A percentile compares a stretch with the other conserved stretches of the same genome.
These are phyloP conservation scores for Clarkia xantiana DNA, from an alignment of 345 rosid species.

Conservation along the genomic window DNA sequence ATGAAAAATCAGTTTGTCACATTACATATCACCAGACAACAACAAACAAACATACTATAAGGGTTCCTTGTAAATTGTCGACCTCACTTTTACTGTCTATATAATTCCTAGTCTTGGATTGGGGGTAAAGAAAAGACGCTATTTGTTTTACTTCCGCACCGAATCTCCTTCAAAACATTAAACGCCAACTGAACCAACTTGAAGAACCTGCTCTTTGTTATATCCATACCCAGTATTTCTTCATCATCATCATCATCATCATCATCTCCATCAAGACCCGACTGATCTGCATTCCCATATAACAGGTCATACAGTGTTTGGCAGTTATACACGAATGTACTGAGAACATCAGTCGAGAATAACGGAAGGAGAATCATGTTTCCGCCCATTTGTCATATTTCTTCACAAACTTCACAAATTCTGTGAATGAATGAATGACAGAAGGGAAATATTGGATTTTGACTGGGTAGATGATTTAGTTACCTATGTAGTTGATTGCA, in stretches of 20 bases:
- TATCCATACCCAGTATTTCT: slow-evolving; percentile 5
- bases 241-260: slow-evolving; percentile 7
- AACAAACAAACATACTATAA: no score
- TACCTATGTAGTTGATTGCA: slow-evolving; percentile 48
- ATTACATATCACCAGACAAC: no score
- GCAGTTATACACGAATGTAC: slow-evolving; percentile 60
- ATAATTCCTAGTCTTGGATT: slow-evolving; percentile 35
- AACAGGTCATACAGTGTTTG: slow-evolving; percentile 49
- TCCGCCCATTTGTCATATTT: slow-evolving; percentile 73
- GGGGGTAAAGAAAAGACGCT: slow-evolving; percentile 67
- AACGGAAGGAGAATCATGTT: slow-evolving; percentile 59
- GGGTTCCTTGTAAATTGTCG: no score
- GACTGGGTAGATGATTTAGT: slow-evolving; percentile 5
- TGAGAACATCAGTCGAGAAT: slow-evolving; percentile 57
- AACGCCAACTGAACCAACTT: slow-evolving; percentile 55
- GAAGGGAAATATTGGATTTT: background rate
- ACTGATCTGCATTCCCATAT: slow-evolving; percentile 12
- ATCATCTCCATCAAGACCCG: slow-evolving; percentile 3
- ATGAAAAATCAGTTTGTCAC: no score
- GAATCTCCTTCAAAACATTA: slow-evolving; percentile 54
- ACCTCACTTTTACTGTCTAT: no score
- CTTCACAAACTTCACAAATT: slow-evolving; percentile 68
- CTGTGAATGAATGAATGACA: slow-evolving; percentile 15
- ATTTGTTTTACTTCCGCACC: slow-evolving; percentile 67
- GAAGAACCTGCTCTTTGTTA: slow-evolving; percentile 29